Percentiles rank a stretch among this genome's conserved stretches.
Evolutionary conservation across 495 filamentous ascomycete species (phyloP).

Genomic region (Xylaria curta): DNA sequence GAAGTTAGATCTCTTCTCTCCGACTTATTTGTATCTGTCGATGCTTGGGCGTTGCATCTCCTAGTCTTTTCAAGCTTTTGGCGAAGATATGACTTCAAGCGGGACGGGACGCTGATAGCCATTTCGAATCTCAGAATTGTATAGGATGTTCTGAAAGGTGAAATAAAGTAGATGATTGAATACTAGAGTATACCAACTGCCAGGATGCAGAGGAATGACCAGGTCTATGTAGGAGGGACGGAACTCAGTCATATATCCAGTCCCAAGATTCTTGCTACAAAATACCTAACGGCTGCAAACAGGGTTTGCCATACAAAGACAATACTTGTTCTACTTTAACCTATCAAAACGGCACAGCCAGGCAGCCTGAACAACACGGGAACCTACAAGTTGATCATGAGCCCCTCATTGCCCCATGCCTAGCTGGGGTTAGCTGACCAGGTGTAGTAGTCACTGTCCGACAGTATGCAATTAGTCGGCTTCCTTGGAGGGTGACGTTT

Average conservation of each 20-base stretch:
- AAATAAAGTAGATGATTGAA: not conserved
- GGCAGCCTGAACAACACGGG: conserved; percentile 6
- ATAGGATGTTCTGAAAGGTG: not conserved
- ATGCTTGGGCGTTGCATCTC: conserved; percentile 25
- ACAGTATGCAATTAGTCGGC: conserved; percentile 4
- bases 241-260: not conserved
- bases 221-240: not conserved
- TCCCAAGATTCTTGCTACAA: not conserved
- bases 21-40: conserved; percentile 19
- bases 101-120: conserved; percentile 33
- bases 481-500: not conserved
- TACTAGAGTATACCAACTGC: not conserved
- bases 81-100: conserved; percentile 35
- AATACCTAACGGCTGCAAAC: not conserved
- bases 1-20: conserved; percentile 18
- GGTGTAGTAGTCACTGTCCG: conserved; percentile 12
- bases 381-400: conserved; percentile 22
- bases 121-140: conserved; percentile 20
- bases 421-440: conserved; percentile 5
- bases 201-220: not conserved
- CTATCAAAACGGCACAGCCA: not conserved
- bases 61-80: conserved; percentile 31
- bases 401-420: conserved; percentile 25
- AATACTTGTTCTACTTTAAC: not conserved
- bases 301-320: not conserved